Base-by-base conservation (phyloP, 148 eudicot species). In the Nyssa sinensis region DNA sequence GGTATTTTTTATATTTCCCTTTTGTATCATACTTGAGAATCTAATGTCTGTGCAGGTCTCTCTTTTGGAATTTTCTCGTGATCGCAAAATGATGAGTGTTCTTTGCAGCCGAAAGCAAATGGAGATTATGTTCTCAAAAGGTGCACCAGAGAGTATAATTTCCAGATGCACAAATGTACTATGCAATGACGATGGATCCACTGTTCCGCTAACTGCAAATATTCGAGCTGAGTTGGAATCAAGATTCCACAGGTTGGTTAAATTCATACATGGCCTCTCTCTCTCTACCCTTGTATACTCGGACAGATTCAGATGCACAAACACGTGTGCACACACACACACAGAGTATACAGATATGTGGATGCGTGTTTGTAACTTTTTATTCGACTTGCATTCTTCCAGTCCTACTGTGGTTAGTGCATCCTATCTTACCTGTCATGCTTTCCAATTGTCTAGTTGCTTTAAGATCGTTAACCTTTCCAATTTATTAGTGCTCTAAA, bases 41-140 rank as follows among this genome's bases (percentile, higher is more conserved):
- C 32, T 76, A 55, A 81, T 80, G 53, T 60, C 76, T 77, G 17
- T 78, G 70, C 86, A 96, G 99, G 85, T 89, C 64, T 91, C 97
- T 68, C 72, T 85, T 60, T 84, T 96, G 84, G 98, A 96, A 55
- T 96, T 96, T 83, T 91, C 99, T 72, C 98, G 98, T 74, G 99
- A 96, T 84, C 97, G 99, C 74, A 96, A 96, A 80, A 92, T 96
- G 96, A 96, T 96, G 99, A 96, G 98, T 80, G 98, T 93, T 29
- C 97, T 96, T 60, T 93, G 99, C 78, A 89, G 82, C 85, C 90
- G 90, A 70, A 93, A 96, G 81, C 95, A 96, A 81, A 89, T 92
- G 70, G 84, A 89, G 81, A 86, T 88, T 65, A 91, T 96, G 94
- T 93, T 91, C 72, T 88, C 99, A 60, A 96, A 93, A 88, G 99